Evolutionary conservation across 2,329 filamentous ascomycete genomes (phyloP), one percentile per base, ranked within the genome.

Genomic region (Proliferodiscus dingleyae): DNA sequence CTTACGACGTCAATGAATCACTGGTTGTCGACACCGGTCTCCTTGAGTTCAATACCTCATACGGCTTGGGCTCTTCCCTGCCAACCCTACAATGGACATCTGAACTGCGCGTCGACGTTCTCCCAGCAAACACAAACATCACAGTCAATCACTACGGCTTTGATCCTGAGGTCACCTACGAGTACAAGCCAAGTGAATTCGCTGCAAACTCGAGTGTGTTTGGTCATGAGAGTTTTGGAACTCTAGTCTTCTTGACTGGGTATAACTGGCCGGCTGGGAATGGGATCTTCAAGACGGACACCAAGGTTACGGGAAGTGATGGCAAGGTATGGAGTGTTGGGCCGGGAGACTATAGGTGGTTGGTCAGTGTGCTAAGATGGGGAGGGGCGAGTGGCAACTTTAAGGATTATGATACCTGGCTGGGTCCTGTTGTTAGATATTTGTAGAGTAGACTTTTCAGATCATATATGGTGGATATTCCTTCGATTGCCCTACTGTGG

Each of bases 391-490:
- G 26, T 11, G 41, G 44, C 8, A 33, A 34, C 16, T 13, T 34
- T 18, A 34, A 37, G 18, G 47, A 50, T 43, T 47, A 46, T 41
- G 47, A 52, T 43, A 50, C 50, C 32, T 52, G 47, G 50, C 37
- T 52, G 28, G 50, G 50, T 6, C 50, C 50, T 16, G 36, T 49
- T 10, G 38, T 51, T 11, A 43, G 48, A 32, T 51, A 41, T 41
- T 15, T 41, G 24, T 26, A 26, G 11, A 11, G 24, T n/a, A n/a
- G n/a, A n/a, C n/a, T n/a, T n/a, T n/a, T n/a, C n/a, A n/a, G n/a
- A n/a, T n/a, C n/a, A n/a, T n/a, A n/a, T n/a, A n/a, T n/a, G n/a
- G n/a, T n/a, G n/a, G n/a, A n/a, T n/a, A n/a, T n/a, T n/a, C n/a
- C n/a, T n/a, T n/a, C n/a, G n/a, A n/a, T n/a, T n/a, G n/a, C n/a